Base-by-base conservation (phyloP, 2,329 filamentous ascomycete genomes). In the Bretziella fagacearum region DNA sequence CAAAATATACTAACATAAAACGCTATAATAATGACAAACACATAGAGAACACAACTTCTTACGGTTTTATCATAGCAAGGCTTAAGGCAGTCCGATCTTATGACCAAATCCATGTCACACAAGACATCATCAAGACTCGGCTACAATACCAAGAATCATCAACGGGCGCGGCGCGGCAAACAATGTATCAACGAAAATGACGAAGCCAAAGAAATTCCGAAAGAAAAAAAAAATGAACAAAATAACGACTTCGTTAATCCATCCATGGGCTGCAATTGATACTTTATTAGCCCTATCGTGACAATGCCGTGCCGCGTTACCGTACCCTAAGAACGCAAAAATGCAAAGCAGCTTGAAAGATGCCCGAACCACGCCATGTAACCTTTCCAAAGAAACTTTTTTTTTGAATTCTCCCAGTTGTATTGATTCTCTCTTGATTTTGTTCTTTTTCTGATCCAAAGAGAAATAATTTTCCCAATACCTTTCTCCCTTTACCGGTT, bases 401-500 rank as follows among this genome's bases (percentile, higher is more conserved):
- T 47, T 50, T 51, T 49, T 49, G 49, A 51, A 51, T 51, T 51
- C 49, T 51, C 45, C 51, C 51, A 35, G 30, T 50, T 51, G 46
- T 49, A 49, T 51, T 49, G 46, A 49, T 55, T 52, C 55, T 54
- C 51, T 51, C 46, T 46, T 50, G 36, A 29, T 42, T 30, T 45
- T 50, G 40, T 43, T 48, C 45, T 51, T 51, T n/a, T 51, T 43
- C 41, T 47, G 45, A 47, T 60, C 59, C 57, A 58, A 56, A 57
- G 59, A 57, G 55, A 56, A 62, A 61, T 59, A 56, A 52, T 49
- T 52, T 52, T 46, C 52, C 59, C 57, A 51, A 47, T 43, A 36
- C 45, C 30, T 25, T 45, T 47, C 42, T 40, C 46, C 63, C 58
- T 87, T 87, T 96, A 98, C 82, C 91, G 84, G 82, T 98, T 98